Evolutionary conservation across 495 filamentous ascomycete species (phyloP).

Genomic region (Penicillium pulvis): DNA sequence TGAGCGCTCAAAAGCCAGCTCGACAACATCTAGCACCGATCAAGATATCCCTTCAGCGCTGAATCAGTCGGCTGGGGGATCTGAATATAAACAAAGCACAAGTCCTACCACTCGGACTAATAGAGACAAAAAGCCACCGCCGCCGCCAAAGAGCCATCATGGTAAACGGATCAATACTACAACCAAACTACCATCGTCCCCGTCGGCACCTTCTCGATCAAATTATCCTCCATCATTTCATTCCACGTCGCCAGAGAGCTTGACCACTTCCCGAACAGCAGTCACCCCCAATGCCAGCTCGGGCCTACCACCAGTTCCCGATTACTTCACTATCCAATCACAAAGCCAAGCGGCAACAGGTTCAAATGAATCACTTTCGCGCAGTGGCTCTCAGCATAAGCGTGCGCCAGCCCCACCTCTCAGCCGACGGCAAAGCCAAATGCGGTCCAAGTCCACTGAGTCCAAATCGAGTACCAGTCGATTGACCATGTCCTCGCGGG

Average conservation of each 20-base stretch:
- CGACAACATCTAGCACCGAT: slow-evolving; percentile 14
- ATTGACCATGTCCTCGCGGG: slow-evolving; percentile 30
- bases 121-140: slow-evolving; percentile 50
- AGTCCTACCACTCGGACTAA: slow-evolving; percentile 32
- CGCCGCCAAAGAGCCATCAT: slow-evolving; percentile 65
- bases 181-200: slow-evolving; percentile 28
- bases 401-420: slow-evolving; percentile 54
- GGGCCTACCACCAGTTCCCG: slow-evolving; percentile 42
- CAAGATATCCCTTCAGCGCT: slow-evolving; percentile 6
- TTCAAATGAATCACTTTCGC: slow-evolving; percentile 32
- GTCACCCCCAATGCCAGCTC: slow-evolving; percentile 51
- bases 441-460: slow-evolving; percentile 43
- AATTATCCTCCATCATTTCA: slow-evolving; percentile 35
- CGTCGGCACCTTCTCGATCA: slow-evolving; percentile 27
- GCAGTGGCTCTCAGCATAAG: slow-evolving; percentile 44
- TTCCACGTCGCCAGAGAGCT: slow-evolving; percentile 26
- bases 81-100: slow-evolving; percentile 35
- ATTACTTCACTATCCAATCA: slow-evolving; percentile 32
- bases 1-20: slow-evolving; percentile 6
- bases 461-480: slow-evolving; percentile 38
- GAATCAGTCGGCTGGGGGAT: slow-evolving; percentile 30
- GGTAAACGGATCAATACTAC: slow-evolving; percentile 63
- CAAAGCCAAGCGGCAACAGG: slow-evolving; percentile 18
- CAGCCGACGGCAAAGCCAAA: slow-evolving; percentile 50
- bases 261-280: slow-evolving; percentile 19